These are phyloP conservation scores for Barbarea vulgaris DNA, from an alignment of 345 rosid genomes.

Conservation along the genomic window DNA sequence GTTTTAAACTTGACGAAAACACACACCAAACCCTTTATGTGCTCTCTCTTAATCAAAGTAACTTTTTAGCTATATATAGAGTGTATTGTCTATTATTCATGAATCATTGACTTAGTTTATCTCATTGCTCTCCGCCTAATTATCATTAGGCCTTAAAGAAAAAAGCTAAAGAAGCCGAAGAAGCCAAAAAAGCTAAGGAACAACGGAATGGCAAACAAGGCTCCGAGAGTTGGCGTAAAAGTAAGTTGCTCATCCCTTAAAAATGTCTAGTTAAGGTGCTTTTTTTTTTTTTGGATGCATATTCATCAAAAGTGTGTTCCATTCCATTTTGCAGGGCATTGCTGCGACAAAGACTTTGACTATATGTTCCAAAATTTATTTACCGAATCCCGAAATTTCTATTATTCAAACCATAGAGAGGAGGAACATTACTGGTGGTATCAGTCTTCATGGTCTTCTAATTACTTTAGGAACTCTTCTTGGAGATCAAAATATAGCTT, in stretches of 20 bases:
- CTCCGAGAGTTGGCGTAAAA: constrained; percentile 39
- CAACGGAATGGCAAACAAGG: constrained; percentile 36
- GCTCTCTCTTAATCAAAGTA: background rate
- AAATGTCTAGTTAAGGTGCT: constrained; percentile 3
- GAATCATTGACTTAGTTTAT: constrained; percentile 9
- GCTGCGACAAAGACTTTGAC: constrained; percentile 54
- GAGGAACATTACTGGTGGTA: constrained; percentile 46
- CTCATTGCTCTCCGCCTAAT: constrained; percentile 43
- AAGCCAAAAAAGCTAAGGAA: constrained; percentile 38
- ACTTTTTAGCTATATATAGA: background rate
- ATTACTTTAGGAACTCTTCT: constrained; percentile 39
- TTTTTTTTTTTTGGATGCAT: background rate
- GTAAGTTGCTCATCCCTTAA: constrained; percentile 45
- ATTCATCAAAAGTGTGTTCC: background rate
- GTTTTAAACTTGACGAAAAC: background rate
- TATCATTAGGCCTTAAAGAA: constrained; percentile 37
- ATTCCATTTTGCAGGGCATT: constrained; percentile 47
- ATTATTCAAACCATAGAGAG: constrained; percentile 50
- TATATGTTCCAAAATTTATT: constrained; percentile 54
- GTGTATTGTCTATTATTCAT: background rate
- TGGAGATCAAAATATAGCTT: constrained; percentile 47
- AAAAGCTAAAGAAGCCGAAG: constrained; percentile 3
- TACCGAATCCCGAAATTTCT: constrained; percentile 48
- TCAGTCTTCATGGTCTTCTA: constrained; percentile 40
- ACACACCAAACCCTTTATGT: background rate